Base-by-base conservation (phyloP, 305 asterid species). In the Plantago lanceolata region DNA sequence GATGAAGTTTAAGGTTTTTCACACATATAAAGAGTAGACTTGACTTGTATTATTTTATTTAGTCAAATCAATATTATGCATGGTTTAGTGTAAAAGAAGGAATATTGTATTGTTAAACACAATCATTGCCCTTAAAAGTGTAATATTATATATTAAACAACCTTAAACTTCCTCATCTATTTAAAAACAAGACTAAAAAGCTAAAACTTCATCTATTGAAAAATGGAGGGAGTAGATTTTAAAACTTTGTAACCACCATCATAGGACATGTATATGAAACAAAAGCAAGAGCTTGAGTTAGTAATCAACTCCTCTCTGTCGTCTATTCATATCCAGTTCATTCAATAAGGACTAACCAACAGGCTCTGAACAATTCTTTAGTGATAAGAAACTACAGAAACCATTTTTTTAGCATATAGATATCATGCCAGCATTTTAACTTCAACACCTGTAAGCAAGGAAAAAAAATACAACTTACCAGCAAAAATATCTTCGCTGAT, bases 401-500 rank as follows among this genome's bases (percentile, higher is more conserved):
- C 47, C 47, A 11, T 13, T 16, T 13, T 40, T 40, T 40, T 40
- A 24, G 44, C 7, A 7, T 1, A 37, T 37, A 37, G 11, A 33
- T 4, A 13, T 2, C 11, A 13, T 3, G 12, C n/a, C 14, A 12
- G 0, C 1, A 3, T 40, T 11, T 40, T 40, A 40, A 40, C 15
- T 40, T 24, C 49, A 17, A 12, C 7, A 21, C 54, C 59, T 58
- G 64, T 5, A 68, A 73, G 2, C 11, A 20, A n/a, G n/a, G n/a
- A 54, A 31, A 65, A 65, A 52, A 43, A 58, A 33, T 51, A 33
- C 60, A 69, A 75, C 71, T 61, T 78, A 85, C 99, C 99, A 43
- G 97, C 95, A 76, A 56, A 93, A 59, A 90, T 93, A 77, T 93
- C 99, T 79, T 93, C 99, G 74, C 99, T 93, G 47, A 93, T 90